phyloP scores from a whole-genome alignment of 192 early-diverging fungal genomes.

The Entophlyctis luteolus region DNA sequence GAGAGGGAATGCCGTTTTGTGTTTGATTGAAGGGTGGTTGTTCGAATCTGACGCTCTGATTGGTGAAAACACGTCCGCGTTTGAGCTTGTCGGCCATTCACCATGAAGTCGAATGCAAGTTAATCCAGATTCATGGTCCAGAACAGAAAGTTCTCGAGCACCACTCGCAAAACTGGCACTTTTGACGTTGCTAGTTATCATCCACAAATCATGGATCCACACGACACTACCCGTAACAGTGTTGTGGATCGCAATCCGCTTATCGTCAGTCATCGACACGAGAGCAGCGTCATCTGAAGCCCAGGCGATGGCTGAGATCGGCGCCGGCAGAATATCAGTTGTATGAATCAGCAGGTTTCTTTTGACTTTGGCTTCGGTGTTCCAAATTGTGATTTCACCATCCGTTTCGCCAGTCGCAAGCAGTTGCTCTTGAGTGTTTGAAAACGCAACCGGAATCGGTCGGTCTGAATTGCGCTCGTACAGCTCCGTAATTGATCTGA shows the following conservation, averaged over 20 bases:
- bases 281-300: constrained; percentile 28
- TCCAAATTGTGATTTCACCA: constrained; percentile 29
- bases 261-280: constrained; percentile 28
- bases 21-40: constrained; percentile 9
- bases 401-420: constrained; percentile 25
- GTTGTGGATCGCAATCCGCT: constrained; percentile 29
- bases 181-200: constrained; percentile 20
- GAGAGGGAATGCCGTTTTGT: constrained; percentile 15
- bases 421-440: constrained; percentile 26
- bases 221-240: constrained; percentile 32
- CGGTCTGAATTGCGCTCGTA: constrained; percentile 22
- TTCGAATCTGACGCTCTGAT: neutral
- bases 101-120: constrained; percentile 22
- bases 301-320: constrained; percentile 24
- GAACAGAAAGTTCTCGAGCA: constrained; percentile 18
- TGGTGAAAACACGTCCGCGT: constrained; percentile 22
- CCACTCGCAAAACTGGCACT: constrained; percentile 2
- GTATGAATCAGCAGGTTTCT: constrained; percentile 25
- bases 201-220: constrained; percentile 31
- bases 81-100: constrained; percentile 26
- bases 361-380: constrained; percentile 29
- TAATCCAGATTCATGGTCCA: constrained; percentile 26
- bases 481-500: constrained; percentile 16
- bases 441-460: constrained; percentile 20
- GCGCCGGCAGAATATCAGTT: constrained; percentile 21